phyloP scores from a whole-genome alignment of 768 basidiomycete genomes.

The Suillus clintonianus region DNA sequence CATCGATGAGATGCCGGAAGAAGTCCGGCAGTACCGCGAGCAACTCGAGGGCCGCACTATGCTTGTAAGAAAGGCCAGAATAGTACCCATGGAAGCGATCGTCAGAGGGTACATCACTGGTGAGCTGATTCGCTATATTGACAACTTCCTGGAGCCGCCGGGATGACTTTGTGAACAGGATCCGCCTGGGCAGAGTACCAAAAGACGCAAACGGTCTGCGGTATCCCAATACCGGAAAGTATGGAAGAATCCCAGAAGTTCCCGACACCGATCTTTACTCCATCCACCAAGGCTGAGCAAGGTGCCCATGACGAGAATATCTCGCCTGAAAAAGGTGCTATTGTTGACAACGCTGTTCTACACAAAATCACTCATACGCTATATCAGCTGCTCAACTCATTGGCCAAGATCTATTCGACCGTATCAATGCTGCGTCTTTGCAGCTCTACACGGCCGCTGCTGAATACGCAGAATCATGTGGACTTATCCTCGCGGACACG shows the following conservation, averaged over 20 bases:
- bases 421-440: slow-evolving; percentile 61
- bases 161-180: slow-evolving; percentile 47
- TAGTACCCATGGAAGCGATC: slow-evolving; percentile 92
- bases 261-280: slow-evolving; percentile 86
- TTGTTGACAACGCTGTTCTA: not conserved
- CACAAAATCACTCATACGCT: slow-evolving; percentile 2
- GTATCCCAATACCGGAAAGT: slow-evolving; percentile 72
- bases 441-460: slow-evolving; percentile 75
- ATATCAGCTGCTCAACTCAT: slow-evolving; percentile 61
- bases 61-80: slow-evolving; percentile 87
- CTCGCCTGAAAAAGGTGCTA: slow-evolving; percentile 72
- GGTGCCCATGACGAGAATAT: slow-evolving; percentile 97
- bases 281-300: slow-evolving; percentile 94
- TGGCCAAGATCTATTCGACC: slow-evolving; percentile 62
- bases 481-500: slow-evolving; percentile 94
- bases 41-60: slow-evolving; percentile 85
- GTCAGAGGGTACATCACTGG: slow-evolving; percentile 97
- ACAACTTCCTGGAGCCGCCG: not conserved
- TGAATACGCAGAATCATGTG: slow-evolving; percentile 67
- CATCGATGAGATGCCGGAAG: slow-evolving; percentile 80
- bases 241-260: slow-evolving; percentile 86
- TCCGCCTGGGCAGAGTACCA: slow-evolving; percentile 97
- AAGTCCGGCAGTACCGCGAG: slow-evolving; percentile 70
- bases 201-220: slow-evolving; percentile 84
- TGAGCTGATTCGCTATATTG: slow-evolving; percentile 31